phyloP scores from a whole-genome alignment of 2,329 filamentous ascomycete genomes.

The Venturia aucupariae region DNA sequence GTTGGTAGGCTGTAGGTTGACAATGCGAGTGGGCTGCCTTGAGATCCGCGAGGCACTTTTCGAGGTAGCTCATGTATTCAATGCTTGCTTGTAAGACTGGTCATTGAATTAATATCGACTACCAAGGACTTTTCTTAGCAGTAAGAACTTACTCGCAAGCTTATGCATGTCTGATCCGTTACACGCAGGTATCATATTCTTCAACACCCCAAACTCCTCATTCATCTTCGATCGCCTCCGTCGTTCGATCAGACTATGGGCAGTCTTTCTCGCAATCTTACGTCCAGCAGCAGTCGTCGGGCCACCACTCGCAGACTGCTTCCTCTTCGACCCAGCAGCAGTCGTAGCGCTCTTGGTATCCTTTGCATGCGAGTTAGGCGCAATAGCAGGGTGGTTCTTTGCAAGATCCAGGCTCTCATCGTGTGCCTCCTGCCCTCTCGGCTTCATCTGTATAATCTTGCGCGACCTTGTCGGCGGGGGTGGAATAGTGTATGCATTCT shows the following conservation, averaged over 20 bases:
- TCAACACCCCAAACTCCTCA: conserved; percentile 88
- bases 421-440: conserved; percentile 34
- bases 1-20: conserved; percentile 16
- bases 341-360: conserved; percentile 20
- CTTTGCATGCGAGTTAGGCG: conserved; percentile 15
- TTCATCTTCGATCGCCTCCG: conserved; percentile 95
- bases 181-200: conserved; percentile 92
- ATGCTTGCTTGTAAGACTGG: conserved; percentile 64
- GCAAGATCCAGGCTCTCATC: neutral
- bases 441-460: conserved; percentile 99
- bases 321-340: conserved; percentile 52
- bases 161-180: conserved; percentile 96
- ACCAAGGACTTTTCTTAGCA: conserved; percentile 57
- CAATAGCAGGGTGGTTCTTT: conserved; percentile 14
- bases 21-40: conserved; percentile 44
- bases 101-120: conserved; percentile 12
- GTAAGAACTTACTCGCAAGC: conserved; percentile 56
- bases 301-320: conserved; percentile 49
- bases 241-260: conserved; percentile 89
- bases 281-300: conserved; percentile 76
- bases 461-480: conserved; percentile 85
- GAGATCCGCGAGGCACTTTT: conserved; percentile 75
- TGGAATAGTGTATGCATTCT: conserved; percentile 61
- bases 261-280: conserved; percentile 92
- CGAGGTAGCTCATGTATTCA: conserved; percentile 89